Evolutionary conservation across 1,284 basidiomycete genomes (phyloP).

Genomic region (Wallemia hederae): DNA sequence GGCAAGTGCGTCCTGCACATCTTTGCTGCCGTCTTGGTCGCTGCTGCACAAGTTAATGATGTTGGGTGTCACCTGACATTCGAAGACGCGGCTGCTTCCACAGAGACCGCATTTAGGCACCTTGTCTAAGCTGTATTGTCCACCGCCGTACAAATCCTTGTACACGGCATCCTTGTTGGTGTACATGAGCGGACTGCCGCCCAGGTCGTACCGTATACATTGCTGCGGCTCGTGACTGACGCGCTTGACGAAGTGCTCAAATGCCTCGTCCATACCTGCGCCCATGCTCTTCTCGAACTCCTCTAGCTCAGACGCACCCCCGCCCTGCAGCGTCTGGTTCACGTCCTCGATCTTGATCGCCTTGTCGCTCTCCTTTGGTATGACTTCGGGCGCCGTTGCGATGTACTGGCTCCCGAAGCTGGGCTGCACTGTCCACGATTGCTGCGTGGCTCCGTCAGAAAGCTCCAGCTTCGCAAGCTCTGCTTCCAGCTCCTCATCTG

Average conservation of each 20-base stretch:
- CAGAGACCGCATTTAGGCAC: conserved; percentile 32
- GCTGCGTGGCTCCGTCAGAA: neutral
- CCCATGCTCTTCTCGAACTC: conserved; percentile 36
- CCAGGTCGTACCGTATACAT: conserved; percentile 52
- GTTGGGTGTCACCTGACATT: conserved; percentile 64
- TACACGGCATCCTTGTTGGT: conserved; percentile 32
- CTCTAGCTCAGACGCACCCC: conserved; percentile 27
- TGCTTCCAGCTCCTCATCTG: conserved; percentile 11
- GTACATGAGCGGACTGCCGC: conserved; percentile 41
- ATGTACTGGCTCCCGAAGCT: conserved; percentile 8
- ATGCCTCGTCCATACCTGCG: conserved; percentile 37
- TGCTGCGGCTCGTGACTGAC: conserved; percentile 37
- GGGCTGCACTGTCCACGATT: conserved; percentile 2
- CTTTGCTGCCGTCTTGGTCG: neutral
- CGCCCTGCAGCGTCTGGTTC: conserved; percentile 2
- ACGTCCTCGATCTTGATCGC: neutral
- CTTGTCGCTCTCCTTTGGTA: conserved; percentile 2
- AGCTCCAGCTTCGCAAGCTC: conserved; percentile 16
- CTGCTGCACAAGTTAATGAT: conserved; percentile 33
- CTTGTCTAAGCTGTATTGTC: conserved; percentile 5
- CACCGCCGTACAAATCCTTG: conserved; percentile 30
- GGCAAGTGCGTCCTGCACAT: neutral
- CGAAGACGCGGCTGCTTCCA: conserved; percentile 32
- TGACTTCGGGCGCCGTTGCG: conserved; percentile 7
- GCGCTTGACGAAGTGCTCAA: conserved; percentile 43